Evolutionary conservation across 805 yeast species (phyloP), one percentile per base, ranked within the genome.

Genomic region (Metschnikowia similis): DNA sequence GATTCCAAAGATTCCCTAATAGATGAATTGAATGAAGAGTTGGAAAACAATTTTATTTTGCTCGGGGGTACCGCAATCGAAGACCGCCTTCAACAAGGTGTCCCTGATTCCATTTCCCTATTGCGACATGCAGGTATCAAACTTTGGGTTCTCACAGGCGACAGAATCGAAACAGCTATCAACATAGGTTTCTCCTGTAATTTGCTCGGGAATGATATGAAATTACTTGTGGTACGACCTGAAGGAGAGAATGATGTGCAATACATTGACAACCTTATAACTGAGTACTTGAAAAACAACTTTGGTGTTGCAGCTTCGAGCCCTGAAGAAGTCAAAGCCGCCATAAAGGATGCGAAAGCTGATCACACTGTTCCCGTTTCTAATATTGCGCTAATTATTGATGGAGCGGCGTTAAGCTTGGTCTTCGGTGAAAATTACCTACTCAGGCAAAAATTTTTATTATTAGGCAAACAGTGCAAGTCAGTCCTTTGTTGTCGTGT

Each of bases 401-500:
- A 87, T 70, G 96, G 96, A 65, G 90, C 81, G 54, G 91, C 94
- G 0, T 71, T 87, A 58, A 62, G 63, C 16, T 75, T 80, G 47
- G 45, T 82, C 26, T 83, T 84, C 13, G 34, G 34, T 28, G 80
- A 71, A 3, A 67, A 73, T 45, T 71, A 72, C 14, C 41, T 48
- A 28, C 51, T 61, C 44, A 54, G 60, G 26, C 58, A 59, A 52
- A 85, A 83, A 62, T 87, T 87, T 60, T 71, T 87, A 49, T 66
- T 87, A 27, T 67, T 87, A 44, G 85, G 94, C 66, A 87, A 87
- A 62, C 87, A 85, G 57, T 87, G 96, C 71, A 81, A 79, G 51
- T 85, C 94, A 16, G 95, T 87, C 28, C 69, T 87, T 49, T 87
- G 96, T 68, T 87, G 96, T 66, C 81, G 96, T 70, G 96, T 87